A percentile compares a stretch with the other conserved stretches of the same genome.
Conservation (phyloP, 129 eudicot species). For the Flaveria brownii region DNA sequence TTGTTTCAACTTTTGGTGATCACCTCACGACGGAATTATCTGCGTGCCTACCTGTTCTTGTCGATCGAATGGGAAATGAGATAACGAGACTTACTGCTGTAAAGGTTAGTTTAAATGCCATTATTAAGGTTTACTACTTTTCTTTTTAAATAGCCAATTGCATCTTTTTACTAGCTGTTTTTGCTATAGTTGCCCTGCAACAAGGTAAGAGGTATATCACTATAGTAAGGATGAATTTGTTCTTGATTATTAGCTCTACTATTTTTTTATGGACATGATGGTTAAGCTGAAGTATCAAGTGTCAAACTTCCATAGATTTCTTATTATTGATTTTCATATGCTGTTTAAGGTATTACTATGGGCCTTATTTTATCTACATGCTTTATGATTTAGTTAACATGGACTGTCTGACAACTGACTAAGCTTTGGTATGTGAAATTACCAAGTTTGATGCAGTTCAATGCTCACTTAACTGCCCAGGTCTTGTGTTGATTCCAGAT, state of each 20-base stretch:
- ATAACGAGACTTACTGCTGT: constrained; percentile 97
- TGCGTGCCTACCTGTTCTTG: constrained; percentile 91
- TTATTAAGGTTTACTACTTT: constrained; percentile 6
- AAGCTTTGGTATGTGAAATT: neutral
- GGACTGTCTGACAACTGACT: neutral
- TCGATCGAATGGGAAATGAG: constrained; percentile 99
- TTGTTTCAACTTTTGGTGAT: constrained; percentile 93
- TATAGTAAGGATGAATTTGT: neutral
- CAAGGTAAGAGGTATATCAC: neutral
- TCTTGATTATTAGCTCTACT: neutral
- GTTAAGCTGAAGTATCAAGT: neutral
- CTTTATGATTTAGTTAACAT: neutral
- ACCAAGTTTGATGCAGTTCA: neutral
- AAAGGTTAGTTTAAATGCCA: constrained; percentile 53
- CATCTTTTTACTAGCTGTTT: neutral
- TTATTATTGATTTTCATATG: neutral
- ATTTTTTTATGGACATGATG: neutral
- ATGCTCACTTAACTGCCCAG: neutral
- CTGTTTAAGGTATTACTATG: neutral
- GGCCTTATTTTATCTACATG: neutral
- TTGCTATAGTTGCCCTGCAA: neutral
- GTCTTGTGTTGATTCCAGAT: neutral
- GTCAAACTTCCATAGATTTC: neutral
- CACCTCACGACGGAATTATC: constrained; percentile 71
- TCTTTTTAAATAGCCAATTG: neutral